Conservation (phyloP, 139 green algal species). For the Volvox africanus region DNA sequence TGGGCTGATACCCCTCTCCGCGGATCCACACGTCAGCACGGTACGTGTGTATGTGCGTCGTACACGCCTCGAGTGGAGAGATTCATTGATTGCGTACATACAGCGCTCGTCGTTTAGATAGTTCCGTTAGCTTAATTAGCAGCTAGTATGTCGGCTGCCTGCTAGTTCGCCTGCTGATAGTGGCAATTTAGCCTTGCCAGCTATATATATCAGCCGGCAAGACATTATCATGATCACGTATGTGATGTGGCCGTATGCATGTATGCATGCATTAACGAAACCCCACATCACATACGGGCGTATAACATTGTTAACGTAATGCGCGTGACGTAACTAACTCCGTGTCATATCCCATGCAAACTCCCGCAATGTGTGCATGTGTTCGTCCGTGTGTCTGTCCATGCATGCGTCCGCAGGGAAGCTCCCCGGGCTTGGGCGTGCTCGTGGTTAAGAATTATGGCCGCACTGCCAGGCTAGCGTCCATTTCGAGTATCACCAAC, state of each 20-base stretch:
- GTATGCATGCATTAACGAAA: no score
- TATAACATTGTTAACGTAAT: no score
- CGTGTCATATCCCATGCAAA: not conserved
- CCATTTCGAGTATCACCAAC: not conserved
- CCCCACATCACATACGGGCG: no score
- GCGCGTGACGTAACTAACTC: not conserved
- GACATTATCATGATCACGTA: not conserved
- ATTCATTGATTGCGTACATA: no score
- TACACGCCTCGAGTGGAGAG: no score
- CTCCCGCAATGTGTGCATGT: no score
- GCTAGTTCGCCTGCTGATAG: not conserved
- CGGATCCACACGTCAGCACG: constrained; percentile 19
- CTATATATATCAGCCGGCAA: no score
- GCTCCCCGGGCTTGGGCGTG: constrained; percentile 2
- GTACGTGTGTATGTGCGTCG: not conserved
- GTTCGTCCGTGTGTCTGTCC: not conserved
- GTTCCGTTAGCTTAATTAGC: not conserved
- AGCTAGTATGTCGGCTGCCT: not conserved
- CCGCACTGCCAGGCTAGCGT: not conserved
- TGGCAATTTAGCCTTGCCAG: not conserved
- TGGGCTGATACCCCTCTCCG: not conserved
- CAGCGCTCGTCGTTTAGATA: no score
- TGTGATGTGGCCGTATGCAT: no score
- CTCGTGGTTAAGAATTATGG: not conserved
- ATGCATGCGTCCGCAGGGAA: not conserved